Evolutionary conservation across 2,329 filamentous ascomycete species (phyloP).

Genomic region (Fusarium sp.): DNA sequence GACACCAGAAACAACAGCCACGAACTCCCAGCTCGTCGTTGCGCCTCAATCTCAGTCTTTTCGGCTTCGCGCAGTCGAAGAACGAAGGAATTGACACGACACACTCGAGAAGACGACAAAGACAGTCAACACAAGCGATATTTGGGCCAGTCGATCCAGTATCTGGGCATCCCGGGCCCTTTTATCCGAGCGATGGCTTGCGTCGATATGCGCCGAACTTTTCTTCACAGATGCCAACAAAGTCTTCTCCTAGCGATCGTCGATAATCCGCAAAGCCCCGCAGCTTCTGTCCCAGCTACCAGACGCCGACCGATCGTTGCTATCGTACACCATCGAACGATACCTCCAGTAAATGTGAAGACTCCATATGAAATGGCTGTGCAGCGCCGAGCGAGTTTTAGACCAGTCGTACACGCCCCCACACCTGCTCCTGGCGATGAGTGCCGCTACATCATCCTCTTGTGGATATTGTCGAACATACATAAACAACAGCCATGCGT

Average conservation of each 20-base stretch:
- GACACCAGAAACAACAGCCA: background rate
- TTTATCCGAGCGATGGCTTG: background rate
- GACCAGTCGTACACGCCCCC: background rate
- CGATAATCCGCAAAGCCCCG: rapidly evolving
- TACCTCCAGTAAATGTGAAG: too few relatives aligned
- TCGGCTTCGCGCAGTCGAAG: background rate
- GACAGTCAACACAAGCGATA: background rate
- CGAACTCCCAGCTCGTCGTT: background rate
- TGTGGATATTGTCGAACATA: background rate
- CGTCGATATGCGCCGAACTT: background rate
- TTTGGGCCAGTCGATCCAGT: background rate
- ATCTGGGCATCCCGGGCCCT: rapidly evolving
- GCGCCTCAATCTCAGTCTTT: background rate
- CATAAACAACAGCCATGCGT: too few relatives aligned
- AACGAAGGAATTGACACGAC: background rate
- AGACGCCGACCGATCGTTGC: background rate
- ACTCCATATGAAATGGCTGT: too few relatives aligned
- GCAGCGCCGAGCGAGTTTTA: background rate
- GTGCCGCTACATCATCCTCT: background rate
- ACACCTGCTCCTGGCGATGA: background rate
- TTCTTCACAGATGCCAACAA: background rate
- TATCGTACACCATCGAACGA: rapidly evolving
- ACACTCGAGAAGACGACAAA: background rate
- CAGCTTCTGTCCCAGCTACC: rapidly evolving
- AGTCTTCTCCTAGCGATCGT: background rate